Evolutionary conservation across 495 filamentous ascomycete genomes (phyloP).

Genomic region (Neurospora africana): DNA sequence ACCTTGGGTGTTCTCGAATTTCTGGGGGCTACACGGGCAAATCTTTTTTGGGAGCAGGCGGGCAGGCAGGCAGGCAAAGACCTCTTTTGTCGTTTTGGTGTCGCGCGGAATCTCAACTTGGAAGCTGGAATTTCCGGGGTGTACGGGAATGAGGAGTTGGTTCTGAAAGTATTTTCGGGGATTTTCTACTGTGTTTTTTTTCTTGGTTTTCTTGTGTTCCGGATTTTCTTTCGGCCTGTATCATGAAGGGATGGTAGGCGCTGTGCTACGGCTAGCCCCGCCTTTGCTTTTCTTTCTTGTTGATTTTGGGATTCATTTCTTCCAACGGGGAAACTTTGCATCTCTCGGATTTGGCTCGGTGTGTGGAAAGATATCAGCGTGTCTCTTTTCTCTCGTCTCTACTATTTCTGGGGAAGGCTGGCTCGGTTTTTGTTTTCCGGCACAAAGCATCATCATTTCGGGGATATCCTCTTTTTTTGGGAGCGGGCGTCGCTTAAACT

Average conservation of each 20-base stretch:
- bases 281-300: slow-evolving; percentile 11
- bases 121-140: slow-evolving; percentile 10
- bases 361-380: slow-evolving; percentile 1
- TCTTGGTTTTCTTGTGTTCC: neutral
- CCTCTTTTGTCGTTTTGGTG: slow-evolving; percentile 17
- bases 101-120: slow-evolving; percentile 12
- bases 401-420: neutral
- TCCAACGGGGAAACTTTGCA: slow-evolving; percentile 15
- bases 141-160: slow-evolving; percentile 18
- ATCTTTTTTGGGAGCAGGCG: slow-evolving; percentile 11
- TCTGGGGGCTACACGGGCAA: slow-evolving; percentile 18
- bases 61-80: slow-evolving; percentile 20
- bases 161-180: slow-evolving; percentile 11
- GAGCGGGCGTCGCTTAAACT: neutral
- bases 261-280: slow-evolving; percentile 5
- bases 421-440: neutral
- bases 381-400: neutral
- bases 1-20: slow-evolving; percentile 18
- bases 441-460: slow-evolving; percentile 1
- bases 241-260: slow-evolving; percentile 16
- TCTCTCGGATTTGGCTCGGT: slow-evolving; percentile 18
- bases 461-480: neutral
- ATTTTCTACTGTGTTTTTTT: slow-evolving; percentile 2
- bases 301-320: slow-evolving; percentile 10
- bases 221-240: slow-evolving; percentile 12